These are phyloP conservation scores for Torrubiella hemipterigena DNA, from an alignment of 2,329 filamentous ascomycete species.

Conservation along the genomic window DNA sequence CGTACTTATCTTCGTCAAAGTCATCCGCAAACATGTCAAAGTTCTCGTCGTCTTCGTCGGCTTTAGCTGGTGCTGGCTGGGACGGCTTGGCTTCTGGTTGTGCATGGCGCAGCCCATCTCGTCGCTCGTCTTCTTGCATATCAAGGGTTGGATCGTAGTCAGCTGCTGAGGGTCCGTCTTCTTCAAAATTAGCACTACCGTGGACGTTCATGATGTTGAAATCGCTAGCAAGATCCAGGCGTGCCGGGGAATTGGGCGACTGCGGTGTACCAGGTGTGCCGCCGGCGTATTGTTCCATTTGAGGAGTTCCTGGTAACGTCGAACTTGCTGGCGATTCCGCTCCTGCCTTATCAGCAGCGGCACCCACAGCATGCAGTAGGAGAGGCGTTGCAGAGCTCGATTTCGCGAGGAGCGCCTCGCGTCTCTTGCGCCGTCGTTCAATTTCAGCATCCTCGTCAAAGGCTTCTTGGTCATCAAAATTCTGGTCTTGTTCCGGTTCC, in stretches of 20 bases:
- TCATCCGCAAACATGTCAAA: conserved; percentile 88
- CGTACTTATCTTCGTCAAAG: conserved; percentile 54
- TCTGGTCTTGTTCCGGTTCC: conserved; percentile 8
- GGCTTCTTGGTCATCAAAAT: conserved; percentile 35
- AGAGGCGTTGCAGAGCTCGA: conserved; percentile 63
- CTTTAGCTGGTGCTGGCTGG: conserved; percentile 15
- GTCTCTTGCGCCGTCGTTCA: conserved; percentile 70
- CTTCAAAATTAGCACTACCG: conserved; percentile 29
- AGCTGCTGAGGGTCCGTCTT: conserved; percentile 77
- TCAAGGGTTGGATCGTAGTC: conserved; percentile 86
- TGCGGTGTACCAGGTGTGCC: conserved; percentile 35
- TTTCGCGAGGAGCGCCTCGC: conserved; percentile 77
- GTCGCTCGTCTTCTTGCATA: conserved; percentile 71
- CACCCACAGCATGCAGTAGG: conserved; percentile 61
- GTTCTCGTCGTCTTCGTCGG: conserved; percentile 56
- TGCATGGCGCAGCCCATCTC: conserved; percentile 51
- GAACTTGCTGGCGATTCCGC: conserved; percentile 40
- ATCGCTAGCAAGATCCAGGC: conserved; percentile 54
- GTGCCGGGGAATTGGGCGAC: conserved; percentile 43
- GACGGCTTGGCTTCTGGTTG: conserved; percentile 17
- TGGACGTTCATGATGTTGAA: conserved; percentile 54
- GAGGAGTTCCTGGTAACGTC: conserved; percentile 8
- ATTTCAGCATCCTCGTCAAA: conserved; percentile 74
- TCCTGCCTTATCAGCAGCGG: conserved; percentile 43
- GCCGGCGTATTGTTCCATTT: conserved; percentile 16